Evolutionary conservation across 768 basidiomycete species (phyloP), one percentile per base, ranked within the genome.

Genomic region (Mycena kentingensis): DNA sequence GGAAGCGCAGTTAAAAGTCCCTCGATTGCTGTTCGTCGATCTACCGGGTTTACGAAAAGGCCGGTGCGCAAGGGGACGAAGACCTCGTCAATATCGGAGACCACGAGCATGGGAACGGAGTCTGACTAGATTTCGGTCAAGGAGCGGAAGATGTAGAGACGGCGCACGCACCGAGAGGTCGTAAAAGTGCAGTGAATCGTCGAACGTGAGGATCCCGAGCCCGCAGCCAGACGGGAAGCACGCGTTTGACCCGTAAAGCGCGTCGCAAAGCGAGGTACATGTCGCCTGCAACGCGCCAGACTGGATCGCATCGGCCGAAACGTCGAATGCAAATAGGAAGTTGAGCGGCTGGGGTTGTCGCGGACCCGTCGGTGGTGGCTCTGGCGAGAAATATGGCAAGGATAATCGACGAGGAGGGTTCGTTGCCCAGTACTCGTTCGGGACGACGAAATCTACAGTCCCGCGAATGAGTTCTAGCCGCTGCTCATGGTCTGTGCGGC

Each of bases 1-100:
- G 90, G 87, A 4, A 99, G 69, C 2, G 77, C 67, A 18, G 79
- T 73, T 15, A 99, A 70, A 5, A 98, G 72, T 12, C 71, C 67
- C 63, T 90, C 85, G 49, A 98, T 78, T 24, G 79, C 75, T 27
- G 75, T 60, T 55, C 87, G 79, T 39, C 84, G 86, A 54, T 86
- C 81, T 46, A 63, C 54, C 13, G 92, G 87, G 53, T 90, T 79
- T 10, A 87, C 93, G 54, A 98, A 89, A 34, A 95, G 73, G 2
- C 86, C 88, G 5, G 76, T 71, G 18, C 74, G 74, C 21, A 93
- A 67, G 0, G 97, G 97, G 2, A 90, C 69, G 69, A 95, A 98
- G 18, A 93, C 84, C 49, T 99, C 97, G n/a, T 93, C 88, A 31
- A 98, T 70, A 65, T 98, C 97, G 1, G 90, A 73, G 8, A 98